Base-by-base conservation (phyloP, 768 basidiomycete genomes). In the Amanita pallidorosea region DNA sequence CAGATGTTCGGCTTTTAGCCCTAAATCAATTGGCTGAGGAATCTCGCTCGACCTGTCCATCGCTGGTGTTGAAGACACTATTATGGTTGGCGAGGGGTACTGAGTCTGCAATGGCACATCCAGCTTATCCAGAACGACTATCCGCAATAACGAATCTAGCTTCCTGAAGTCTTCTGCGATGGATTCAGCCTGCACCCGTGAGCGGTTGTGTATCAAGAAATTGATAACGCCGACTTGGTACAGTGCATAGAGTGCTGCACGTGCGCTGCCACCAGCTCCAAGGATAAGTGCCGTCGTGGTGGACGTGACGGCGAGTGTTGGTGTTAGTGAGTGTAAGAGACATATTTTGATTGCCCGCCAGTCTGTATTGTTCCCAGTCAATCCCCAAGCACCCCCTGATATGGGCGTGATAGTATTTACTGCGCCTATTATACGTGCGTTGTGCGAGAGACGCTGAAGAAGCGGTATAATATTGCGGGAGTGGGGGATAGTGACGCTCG, bases 401-500 rank as follows among this genome's bases (percentile, higher is more conserved):
- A 59, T 60, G 0, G 77, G 73, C 13, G 81, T 68, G 60, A 90
- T 72, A 34, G 85, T 88, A 64, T 90, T 89, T 56, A 90, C 83
- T 0, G 88, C 88, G 1, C 88, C 88, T 52, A 90, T 85, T 3
- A 74, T 65, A 50, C 70, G 64, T 7, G 85, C 87, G 42, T 83
- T 74, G 2, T 74, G 73, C 1, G 85, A 82, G 33, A 88, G 61
- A 17, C 62, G 62, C 55, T 85, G 79, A 42, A 90, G 70, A n/a
- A 78, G 63, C 1, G 79, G 73, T 33, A 89, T 83, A 56, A 89
- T 73, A 51, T 80, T 79, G 34, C 83, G 67, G 65, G 88, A 88
- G 70, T 83, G 77, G 8, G 88, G 88, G 54, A 88, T 87, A 15
- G 88, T 90, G 37, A 89, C 83, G 22, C 81, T 83, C n/a, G 85